A percentile compares a stretch with the other conserved stretches of the same genome.
Evolutionary conservation across 768 basidiomycete genomes (phyloP).

Genomic region (Baorangia bicolor): DNA sequence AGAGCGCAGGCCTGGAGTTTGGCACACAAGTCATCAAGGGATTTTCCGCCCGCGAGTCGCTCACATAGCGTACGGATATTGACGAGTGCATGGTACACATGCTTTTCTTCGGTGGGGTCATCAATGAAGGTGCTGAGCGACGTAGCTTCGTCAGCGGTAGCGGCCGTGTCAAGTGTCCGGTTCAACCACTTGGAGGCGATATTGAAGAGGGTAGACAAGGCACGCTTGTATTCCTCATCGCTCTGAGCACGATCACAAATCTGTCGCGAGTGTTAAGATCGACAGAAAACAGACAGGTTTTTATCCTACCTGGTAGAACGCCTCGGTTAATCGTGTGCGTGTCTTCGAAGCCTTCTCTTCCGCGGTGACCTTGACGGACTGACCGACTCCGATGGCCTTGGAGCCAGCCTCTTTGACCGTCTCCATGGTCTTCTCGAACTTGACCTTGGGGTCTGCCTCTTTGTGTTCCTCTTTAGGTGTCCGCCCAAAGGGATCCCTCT

Average conservation of each 20-base stretch:
- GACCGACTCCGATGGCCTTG: conserved; percentile 52
- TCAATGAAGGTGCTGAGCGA: conserved; percentile 56
- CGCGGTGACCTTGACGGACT: conserved; percentile 40
- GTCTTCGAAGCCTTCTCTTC: conserved; percentile 48
- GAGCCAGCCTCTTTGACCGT: conserved; percentile 57
- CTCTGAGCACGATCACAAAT: conserved; percentile 63
- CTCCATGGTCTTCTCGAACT: conserved; percentile 70
- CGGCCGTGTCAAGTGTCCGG: conserved; percentile 47
- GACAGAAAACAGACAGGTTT: too few relatives aligned
- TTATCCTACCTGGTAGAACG: conserved; percentile 48
- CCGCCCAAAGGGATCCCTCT: conserved; percentile 57
- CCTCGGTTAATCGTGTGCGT: conserved; percentile 43
- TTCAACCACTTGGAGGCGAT: conserved; percentile 58
- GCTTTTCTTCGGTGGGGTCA: conserved; percentile 64
- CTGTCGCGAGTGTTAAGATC: conserved; percentile 31
- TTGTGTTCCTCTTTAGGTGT: conserved; percentile 43
- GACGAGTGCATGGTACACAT: conserved; percentile 52
- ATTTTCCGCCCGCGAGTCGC: conserved; percentile 49
- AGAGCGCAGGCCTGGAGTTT: conserved; percentile 43
- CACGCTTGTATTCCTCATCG: conserved; percentile 55
- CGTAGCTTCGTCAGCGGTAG: conserved; percentile 41
- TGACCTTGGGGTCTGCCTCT: conserved; percentile 45
- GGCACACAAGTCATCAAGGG: conserved; percentile 48
- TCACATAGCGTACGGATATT: conserved; percentile 43
- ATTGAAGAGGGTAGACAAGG: conserved; percentile 57